Evolutionary conservation across 306 rosid species (phyloP), one percentile per base, ranked within the genome.

Genomic region (Acacia melanoxylon): DNA sequence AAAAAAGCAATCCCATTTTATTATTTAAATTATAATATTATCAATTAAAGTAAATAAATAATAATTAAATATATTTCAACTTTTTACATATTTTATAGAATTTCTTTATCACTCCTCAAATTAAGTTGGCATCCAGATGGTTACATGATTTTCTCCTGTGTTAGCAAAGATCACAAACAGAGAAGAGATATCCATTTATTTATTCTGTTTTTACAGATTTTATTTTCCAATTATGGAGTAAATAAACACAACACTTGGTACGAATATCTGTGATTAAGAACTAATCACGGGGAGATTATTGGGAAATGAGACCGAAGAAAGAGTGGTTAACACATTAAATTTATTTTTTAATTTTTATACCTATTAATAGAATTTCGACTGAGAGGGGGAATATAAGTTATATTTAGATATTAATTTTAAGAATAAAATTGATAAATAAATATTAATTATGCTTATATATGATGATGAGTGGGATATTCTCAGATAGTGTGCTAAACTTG

Each of bases 231-330:
- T n/a, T 8, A n/a, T 56, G 29, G 22, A 56, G 22, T 56, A n/a
- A 20, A 52, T 48, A 56, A 56, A 56, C 3, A n/a, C 5, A 10
- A 24, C 13, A 22, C 66, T 59, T 56, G 77, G 74, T 68, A 87
- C 82, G 89, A 87, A 83, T 61, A 86, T 89, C 88, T 52, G 17
- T 77, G 45, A 80, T 66, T 71, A 76, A 72, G 27, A 15, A 31
- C 41, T 63, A 29, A 29, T 63, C 37, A 63, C 69, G n/a, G 20
- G 20, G 69, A 13, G 40, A 63, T 63, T 63, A 27, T 8, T 63
- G n/a, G 11, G 42, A 62, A 27, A 62, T 13, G 40, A 29, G 68
- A 62, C 20, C 15, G 41, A 62, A 62, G 40, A 6, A 37, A 6
- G 8, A 8, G 8, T 37, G 37, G 37, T 35, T 35, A 35, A 37